A percentile compares a stretch with the other conserved stretches of the same genome.
Conservation (phyloP, 352 stramenopile genomes). For the Phytophthora cryptogea region DNA sequence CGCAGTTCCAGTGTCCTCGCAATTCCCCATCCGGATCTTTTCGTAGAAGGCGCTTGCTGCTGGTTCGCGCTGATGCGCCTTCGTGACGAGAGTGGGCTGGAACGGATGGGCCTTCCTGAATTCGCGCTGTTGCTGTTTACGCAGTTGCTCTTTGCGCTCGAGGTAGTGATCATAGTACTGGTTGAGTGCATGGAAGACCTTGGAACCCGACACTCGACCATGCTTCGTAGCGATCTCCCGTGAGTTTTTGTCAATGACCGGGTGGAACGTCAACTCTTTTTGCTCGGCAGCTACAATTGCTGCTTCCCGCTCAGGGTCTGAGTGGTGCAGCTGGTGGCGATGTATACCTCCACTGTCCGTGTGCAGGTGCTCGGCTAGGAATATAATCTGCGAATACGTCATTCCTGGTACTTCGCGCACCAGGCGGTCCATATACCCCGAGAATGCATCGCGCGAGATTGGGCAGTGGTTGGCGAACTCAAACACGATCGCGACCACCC, state of each 20-base stretch:
- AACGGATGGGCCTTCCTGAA: conserved; percentile 68
- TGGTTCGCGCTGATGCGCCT: conserved; percentile 43
- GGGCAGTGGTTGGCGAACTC: conserved; percentile 58
- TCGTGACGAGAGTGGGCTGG: conserved; percentile 59
- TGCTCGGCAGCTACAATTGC: conserved; percentile 32
- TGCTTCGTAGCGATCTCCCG: conserved; percentile 63
- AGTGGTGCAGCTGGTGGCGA: conserved; percentile 23
- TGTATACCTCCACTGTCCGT: conserved; percentile 42
- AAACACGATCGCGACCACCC: conserved; percentile 65
- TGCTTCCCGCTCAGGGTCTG: conserved; percentile 21
- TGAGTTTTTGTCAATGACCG: conserved; percentile 76
- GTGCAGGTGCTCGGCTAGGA: conserved; percentile 58
- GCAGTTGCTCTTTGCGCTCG: conserved; percentile 51
- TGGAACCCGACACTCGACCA: conserved; percentile 53
- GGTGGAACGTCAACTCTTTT: conserved; percentile 70
- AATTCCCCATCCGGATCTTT: conserved; percentile 42
- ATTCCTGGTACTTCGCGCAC: conserved; percentile 61
- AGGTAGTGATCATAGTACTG: conserved; percentile 80
- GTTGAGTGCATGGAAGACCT: conserved; percentile 71
- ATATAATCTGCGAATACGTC: conserved; percentile 77
- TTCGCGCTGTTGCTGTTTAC: conserved; percentile 61
- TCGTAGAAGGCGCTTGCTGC: conserved; percentile 56
- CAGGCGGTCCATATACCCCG: conserved; percentile 63
- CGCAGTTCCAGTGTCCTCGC: conserved; percentile 12
- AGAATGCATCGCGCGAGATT: conserved; percentile 50